Evolutionary conservation across 306 rosid genomes (phyloP).

Genomic region (Medicago ruthenica): DNA sequence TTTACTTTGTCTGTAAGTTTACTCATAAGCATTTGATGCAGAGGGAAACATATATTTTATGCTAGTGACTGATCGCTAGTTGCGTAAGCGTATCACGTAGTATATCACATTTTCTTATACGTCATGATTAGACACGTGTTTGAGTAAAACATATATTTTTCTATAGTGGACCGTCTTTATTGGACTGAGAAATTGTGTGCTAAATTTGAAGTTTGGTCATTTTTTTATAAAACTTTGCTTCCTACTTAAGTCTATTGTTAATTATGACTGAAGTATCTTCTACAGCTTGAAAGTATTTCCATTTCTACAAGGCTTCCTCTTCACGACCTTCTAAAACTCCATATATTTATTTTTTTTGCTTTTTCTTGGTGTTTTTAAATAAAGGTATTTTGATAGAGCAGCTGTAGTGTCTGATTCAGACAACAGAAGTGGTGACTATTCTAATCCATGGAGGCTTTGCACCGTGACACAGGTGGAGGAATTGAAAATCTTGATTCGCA

Average conservation of each 20-base stretch:
- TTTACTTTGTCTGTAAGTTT: no score
- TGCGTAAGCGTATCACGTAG: no score
- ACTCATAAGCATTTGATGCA: no score
- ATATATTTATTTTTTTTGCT: neutral
- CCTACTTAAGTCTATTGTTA: neutral
- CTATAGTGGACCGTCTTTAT: neutral
- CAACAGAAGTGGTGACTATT: slow-evolving; percentile 52
- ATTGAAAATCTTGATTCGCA: slow-evolving; percentile 79
- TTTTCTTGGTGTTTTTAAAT: slow-evolving; percentile 13
- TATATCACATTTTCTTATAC: no score
- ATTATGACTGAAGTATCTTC: slow-evolving; percentile 6
- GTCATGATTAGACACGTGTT: no score
- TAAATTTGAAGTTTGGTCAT: slow-evolving; percentile 4
- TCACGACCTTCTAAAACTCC: slow-evolving; percentile 7
- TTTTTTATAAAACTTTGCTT: neutral
- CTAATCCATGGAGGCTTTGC: slow-evolving; percentile 87
- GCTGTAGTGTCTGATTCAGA: slow-evolving; percentile 71
- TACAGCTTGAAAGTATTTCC: no score
- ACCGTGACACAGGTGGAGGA: slow-evolving; percentile 94
- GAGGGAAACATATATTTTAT: no score
- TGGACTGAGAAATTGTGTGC: neutral
- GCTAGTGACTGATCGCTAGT: no score
- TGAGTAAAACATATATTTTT: no score
- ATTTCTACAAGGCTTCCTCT: neutral
- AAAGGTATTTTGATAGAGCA: slow-evolving; percentile 90